Evolutionary conservation across 441 rosid species (phyloP).

Genomic region (Metrosideros polymorpha): DNA sequence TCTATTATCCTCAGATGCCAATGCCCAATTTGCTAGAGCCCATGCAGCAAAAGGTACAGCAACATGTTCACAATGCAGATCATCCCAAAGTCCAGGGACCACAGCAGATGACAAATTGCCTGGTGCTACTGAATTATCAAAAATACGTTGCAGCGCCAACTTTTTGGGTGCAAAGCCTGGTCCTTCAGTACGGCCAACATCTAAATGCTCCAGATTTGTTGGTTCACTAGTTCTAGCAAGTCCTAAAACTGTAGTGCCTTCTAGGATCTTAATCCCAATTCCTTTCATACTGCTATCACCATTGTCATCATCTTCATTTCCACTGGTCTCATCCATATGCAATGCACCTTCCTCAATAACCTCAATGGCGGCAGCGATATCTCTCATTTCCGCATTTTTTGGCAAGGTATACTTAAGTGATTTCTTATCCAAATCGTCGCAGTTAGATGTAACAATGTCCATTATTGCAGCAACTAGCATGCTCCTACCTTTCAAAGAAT

Average conservation of each 20-base stretch:
- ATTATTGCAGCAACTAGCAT: slow-evolving; percentile 98
- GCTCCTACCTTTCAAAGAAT: slow-evolving; percentile 99
- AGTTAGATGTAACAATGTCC: slow-evolving; percentile 90
- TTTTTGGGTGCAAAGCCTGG: slow-evolving; percentile 29
- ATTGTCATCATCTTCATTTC: slow-evolving; percentile 53
- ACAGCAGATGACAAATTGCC: slow-evolving; percentile 63
- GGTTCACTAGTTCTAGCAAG: slow-evolving; percentile 55
- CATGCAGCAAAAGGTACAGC: slow-evolving; percentile 98
- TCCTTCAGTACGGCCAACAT: slow-evolving; percentile 19
- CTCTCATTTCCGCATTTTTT: slow-evolving; percentile 74
- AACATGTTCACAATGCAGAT: slow-evolving; percentile 90
- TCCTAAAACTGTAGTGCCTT: slow-evolving; percentile 80
- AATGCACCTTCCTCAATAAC: slow-evolving; percentile 90
- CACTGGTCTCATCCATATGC: slow-evolving; percentile 53
- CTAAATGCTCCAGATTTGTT: slow-evolving; percentile 34
- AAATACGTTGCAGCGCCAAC: slow-evolving; percentile 42
- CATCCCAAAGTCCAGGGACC: slow-evolving; percentile 99
- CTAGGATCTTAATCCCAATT: slow-evolving; percentile 87
- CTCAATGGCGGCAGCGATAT: slow-evolving; percentile 82
- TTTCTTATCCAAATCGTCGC: slow-evolving; percentile 45
- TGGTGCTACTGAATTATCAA: slow-evolving; percentile 33
- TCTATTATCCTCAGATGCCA: slow-evolving; percentile 81
- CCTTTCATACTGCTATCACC: slow-evolving; percentile 77
- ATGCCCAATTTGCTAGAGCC: slow-evolving; percentile 98
- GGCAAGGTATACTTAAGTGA: slow-evolving; percentile 54